phyloP scores from a whole-genome alignment of 768 basidiomycete species.

The Tulasnella sp. region DNA sequence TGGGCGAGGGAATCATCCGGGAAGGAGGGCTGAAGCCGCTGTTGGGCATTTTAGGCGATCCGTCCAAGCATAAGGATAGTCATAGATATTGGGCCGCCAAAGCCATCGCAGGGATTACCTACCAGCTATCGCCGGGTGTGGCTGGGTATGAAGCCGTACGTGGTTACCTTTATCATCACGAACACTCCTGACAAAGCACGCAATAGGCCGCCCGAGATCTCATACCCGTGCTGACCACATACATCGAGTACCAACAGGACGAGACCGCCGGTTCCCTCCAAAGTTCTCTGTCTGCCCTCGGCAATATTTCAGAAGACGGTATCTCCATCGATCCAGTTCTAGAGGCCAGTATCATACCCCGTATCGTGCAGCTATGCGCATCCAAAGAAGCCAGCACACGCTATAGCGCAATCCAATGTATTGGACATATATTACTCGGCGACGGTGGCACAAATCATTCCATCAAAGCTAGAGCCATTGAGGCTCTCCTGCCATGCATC shows the following conservation, averaged over 20 bases:
- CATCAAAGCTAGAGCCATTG: not conserved
- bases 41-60: not conserved
- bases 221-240: not conserved
- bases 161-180: not conserved
- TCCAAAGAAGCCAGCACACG: not conserved
- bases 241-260: not conserved
- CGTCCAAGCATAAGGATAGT: not conserved
- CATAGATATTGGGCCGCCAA: not conserved
- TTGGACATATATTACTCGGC: not conserved
- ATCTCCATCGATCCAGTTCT: not conserved
- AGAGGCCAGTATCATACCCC: not conserved
- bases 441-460: not conserved
- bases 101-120: not conserved
- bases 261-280: not conserved
- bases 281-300: not conserved
- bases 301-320: not conserved
- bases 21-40: not conserved
- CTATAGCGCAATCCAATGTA: not conserved
- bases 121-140: not conserved
- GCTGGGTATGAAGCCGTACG: not conserved
- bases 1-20: not conserved
- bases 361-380: not conserved
- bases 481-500: not conserved
- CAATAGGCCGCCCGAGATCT: not conserved
- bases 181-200: not conserved